Evolutionary conservation across 208 protist genomes (phyloP).

Genomic region (Vickermania ingenoplastis): DNA sequence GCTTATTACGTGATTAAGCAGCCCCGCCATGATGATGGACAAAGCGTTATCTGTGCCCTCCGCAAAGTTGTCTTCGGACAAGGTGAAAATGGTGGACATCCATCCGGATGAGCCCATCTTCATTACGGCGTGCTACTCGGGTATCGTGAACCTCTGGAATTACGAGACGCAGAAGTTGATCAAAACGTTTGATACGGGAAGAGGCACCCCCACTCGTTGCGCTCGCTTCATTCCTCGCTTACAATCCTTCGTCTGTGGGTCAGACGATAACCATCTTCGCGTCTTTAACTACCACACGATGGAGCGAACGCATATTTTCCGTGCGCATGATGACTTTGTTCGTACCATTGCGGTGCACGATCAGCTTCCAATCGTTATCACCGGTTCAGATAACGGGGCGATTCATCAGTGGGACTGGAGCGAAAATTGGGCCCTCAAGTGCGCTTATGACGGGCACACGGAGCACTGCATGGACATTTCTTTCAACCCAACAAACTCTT

Average conservation of each 20-base stretch:
- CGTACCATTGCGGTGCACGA: constrained; percentile 96
- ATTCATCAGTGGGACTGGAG: constrained; percentile 99
- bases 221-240: constrained; percentile 95
- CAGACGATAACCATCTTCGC: constrained; percentile 92
- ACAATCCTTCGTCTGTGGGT: constrained; percentile 94
- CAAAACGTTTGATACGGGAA: constrained; percentile 96
- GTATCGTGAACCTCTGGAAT: constrained; percentile 96
- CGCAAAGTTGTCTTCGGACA: constrained; percentile 60
- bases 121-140: constrained; percentile 91
- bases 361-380: constrained; percentile 92
- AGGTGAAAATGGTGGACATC: constrained; percentile 98
- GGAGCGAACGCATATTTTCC: constrained; percentile 95
- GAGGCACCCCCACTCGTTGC: constrained; percentile 88
- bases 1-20: too few relatives aligned
- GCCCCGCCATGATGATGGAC: too few relatives aligned
- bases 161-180: constrained; percentile 93
- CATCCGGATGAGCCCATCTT: constrained; percentile 98
- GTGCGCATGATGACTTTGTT: constrained; percentile 97
- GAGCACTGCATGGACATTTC: constrained; percentile 98
- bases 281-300: constrained; percentile 99
- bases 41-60: too few relatives aligned
- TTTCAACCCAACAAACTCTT: constrained; percentile 98
- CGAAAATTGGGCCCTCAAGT: constrained; percentile 87
- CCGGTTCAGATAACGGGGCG: constrained; percentile 97
- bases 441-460: constrained; percentile 95